Conservation (phyloP, 129 eudicot species). For the Chrysanthemum lavandulifolium region DNA sequence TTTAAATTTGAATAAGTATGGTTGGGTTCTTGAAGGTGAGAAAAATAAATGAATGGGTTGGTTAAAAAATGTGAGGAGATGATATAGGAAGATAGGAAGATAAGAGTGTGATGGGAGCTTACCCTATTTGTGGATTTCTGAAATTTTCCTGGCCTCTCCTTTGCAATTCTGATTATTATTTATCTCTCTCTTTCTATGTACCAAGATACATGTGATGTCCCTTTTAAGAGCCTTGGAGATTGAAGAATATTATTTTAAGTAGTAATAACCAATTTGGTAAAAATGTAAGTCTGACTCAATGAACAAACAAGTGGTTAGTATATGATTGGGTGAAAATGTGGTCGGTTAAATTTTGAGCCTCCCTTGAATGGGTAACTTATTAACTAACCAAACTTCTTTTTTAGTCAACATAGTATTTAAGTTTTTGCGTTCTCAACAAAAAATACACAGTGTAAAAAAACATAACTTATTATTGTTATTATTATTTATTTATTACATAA, state of each 20-base stretch:
- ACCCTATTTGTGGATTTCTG: constrained; percentile 46
- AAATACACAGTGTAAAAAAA: too few relatives aligned
- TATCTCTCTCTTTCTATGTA: constrained; percentile 30
- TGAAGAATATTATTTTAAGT: constrained; percentile 18
- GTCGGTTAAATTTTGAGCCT: too few relatives aligned
- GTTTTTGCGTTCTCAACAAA: too few relatives aligned
- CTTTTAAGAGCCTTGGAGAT: constrained; percentile 42
- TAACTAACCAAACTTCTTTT: too few relatives aligned
- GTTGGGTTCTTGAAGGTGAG: constrained; percentile 3
- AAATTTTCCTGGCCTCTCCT: constrained; percentile 75
- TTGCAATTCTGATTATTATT: constrained; percentile 25
- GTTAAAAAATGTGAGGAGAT: background rate
- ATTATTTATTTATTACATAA: too few relatives aligned
- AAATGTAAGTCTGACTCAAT: too few relatives aligned
- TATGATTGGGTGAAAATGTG: too few relatives aligned
- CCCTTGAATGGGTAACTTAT: too few relatives aligned
- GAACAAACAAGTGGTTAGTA: too few relatives aligned
- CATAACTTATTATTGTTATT: too few relatives aligned
- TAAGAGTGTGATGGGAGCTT: constrained; percentile 53
- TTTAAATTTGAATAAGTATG: too few relatives aligned
- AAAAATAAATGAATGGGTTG: constrained; percentile 21
- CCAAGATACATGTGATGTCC: constrained; percentile 53
- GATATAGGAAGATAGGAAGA: constrained; percentile 50
- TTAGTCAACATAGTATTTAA: too few relatives aligned
- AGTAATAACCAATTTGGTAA: background rate